phyloP scores from a whole-genome alignment of 2,329 filamentous ascomycete species.

The Trichoderma koningii region DNA sequence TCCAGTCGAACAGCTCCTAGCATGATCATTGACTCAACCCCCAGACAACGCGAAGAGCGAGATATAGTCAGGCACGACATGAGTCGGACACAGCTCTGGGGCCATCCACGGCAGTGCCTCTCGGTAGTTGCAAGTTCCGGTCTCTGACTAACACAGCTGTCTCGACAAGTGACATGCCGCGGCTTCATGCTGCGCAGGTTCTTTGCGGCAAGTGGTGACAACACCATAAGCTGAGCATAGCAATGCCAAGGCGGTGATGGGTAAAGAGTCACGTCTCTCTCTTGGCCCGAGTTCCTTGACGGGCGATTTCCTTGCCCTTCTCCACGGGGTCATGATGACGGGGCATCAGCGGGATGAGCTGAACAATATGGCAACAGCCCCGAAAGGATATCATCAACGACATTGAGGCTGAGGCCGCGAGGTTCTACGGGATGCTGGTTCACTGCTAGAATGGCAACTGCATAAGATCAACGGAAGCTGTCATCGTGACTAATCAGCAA shows the following conservation, averaged over 20 bases:
- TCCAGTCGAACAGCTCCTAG: no score
- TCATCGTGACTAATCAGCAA: not conserved
- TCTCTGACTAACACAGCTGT: not conserved
- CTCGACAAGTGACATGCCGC: constrained; percentile 2
- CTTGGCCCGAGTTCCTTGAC: not conserved
- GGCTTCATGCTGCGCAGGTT: not conserved
- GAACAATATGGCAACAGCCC: not conserved
- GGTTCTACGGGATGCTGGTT: not conserved
- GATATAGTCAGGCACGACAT: not conserved
- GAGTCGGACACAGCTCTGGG: not conserved
- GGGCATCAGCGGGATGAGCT: not conserved
- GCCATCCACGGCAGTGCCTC: not conserved
- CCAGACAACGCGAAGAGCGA: not conserved
- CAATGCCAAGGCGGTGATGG: not conserved
- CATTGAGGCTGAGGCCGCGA: not conserved
- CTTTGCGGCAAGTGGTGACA: not conserved
- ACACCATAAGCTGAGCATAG: constrained; percentile 20
- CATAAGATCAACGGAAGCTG: not conserved
- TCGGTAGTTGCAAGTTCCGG: not conserved
- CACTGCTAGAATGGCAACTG: constrained; percentile 2
- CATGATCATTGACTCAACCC: no score
- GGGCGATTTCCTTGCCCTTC: not conserved
- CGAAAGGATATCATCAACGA: not conserved
- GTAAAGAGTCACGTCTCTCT: not conserved
- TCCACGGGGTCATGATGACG: not conserved